These are phyloP conservation scores for Yarrowia alimentaria DNA, from an alignment of 805 yeast species.

Conservation along the genomic window DNA sequence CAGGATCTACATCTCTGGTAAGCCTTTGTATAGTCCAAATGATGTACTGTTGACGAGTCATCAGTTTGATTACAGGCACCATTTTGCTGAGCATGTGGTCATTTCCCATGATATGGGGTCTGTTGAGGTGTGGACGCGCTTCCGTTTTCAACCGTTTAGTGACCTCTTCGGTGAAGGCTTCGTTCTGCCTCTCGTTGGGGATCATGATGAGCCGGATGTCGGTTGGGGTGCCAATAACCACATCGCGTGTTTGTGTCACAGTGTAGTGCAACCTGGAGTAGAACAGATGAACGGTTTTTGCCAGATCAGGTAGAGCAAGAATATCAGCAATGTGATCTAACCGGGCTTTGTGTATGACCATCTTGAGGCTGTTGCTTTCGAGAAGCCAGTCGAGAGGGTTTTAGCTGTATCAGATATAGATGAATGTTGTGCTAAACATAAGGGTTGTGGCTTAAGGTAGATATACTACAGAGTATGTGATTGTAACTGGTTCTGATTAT, in stretches of 20 bases:
- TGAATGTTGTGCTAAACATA: too few species aligned
- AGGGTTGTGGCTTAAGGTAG: too few species aligned
- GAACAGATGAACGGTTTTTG: too few species aligned
- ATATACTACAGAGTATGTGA: too few species aligned
- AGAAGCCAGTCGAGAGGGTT: too few species aligned
- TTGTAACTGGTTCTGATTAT: too few species aligned
- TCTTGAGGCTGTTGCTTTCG: too few species aligned
- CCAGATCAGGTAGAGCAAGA: too few species aligned
- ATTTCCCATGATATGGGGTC: background rate
- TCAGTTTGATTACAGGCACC: background rate
- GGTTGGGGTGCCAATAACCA: background rate
- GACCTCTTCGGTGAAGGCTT: background rate
- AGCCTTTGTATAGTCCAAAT: background rate
- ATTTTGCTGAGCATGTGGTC: background rate
- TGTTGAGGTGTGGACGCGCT: background rate
- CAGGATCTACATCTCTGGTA: too few species aligned
- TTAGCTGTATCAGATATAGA: too few species aligned
- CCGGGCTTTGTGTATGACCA: too few species aligned
- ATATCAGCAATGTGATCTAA: too few species aligned
- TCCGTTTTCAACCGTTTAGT: background rate
- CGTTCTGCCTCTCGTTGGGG: background rate
- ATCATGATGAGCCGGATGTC: background rate
- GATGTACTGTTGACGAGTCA: background rate
- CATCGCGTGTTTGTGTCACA: background rate
- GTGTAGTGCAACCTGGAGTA: background rate